Conservation (phyloP, 2,329 filamentous ascomycete species). For the Botryotinia calthae region DNA sequence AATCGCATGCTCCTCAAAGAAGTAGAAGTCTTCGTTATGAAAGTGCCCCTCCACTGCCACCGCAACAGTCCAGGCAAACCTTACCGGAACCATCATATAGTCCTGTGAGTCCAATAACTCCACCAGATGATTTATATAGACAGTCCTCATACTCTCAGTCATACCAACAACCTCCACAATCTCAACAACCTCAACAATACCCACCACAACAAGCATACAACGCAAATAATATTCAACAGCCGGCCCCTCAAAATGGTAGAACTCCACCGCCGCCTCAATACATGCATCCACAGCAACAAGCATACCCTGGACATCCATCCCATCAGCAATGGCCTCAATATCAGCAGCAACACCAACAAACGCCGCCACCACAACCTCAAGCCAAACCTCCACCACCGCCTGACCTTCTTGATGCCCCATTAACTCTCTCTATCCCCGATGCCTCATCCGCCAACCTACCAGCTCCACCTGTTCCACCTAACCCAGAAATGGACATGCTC, state of each 20-base stretch:
- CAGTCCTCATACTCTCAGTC: slow-evolving; percentile 27
- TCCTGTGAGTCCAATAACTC: slow-evolving; percentile 34
- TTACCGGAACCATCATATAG: slow-evolving; percentile 30
- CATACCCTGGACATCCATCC: slow-evolving; percentile 26
- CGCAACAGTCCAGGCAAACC: slow-evolving; percentile 33
- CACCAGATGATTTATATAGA: slow-evolving; percentile 29
- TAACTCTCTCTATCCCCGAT: slow-evolving; percentile 51
- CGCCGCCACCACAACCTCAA: slow-evolving; percentile 36
- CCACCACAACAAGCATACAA: slow-evolving; percentile 14
- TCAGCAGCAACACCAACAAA: slow-evolving; percentile 33
- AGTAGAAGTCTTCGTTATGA: slow-evolving; percentile 38
- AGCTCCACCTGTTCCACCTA: slow-evolving; percentile 86
- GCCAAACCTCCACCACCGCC: slow-evolving; percentile 41
- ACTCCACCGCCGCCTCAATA: slow-evolving; percentile 28
- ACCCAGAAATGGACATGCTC: slow-evolving; percentile 90
- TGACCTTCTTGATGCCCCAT: slow-evolving; percentile 55
- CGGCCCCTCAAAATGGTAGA: slow-evolving; percentile 24
- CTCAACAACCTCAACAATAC: slow-evolving; percentile 21
- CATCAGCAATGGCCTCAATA: slow-evolving; percentile 34
- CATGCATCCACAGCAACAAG: slow-evolving; percentile 29
- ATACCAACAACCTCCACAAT: slow-evolving; percentile 29
- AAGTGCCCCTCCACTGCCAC: slow-evolving; percentile 34
- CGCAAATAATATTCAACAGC: slow-evolving; percentile 22
- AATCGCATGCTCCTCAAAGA: slow-evolving; percentile 36
- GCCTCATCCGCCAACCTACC: slow-evolving; percentile 48